Evolutionary conservation across 495 filamentous ascomycete genomes (phyloP).

Genomic region (Neurospora sp.): DNA sequence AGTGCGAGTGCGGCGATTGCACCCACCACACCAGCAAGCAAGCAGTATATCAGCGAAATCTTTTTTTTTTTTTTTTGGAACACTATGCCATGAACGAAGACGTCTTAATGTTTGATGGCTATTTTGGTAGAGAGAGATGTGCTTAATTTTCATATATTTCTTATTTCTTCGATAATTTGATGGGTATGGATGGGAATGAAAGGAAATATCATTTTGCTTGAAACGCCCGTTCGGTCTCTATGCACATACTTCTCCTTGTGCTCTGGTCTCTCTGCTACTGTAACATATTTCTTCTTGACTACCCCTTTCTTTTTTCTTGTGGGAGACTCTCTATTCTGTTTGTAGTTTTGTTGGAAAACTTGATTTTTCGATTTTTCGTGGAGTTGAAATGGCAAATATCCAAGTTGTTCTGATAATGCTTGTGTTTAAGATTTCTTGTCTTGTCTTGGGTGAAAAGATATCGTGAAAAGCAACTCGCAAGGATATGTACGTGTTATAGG

Average conservation of each 20-base stretch:
- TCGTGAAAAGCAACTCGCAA: neutral
- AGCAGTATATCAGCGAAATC: neutral
- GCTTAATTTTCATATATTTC: neutral
- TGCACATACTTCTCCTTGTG: neutral
- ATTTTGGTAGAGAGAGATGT: neutral
- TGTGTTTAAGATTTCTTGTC: neutral
- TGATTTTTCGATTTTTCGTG: neutral
- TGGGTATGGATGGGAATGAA: neutral
- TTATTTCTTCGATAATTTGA: neutral
- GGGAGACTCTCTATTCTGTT: neutral
- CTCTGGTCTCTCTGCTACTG: neutral
- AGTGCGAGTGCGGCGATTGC: neutral
- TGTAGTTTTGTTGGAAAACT: neutral
- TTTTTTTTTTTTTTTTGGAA: neutral
- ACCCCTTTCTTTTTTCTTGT: neutral
- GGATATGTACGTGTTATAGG: neutral
- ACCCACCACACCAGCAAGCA: neutral
- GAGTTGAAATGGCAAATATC: neutral
- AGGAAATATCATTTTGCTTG: neutral
- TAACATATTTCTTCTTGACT: neutral
- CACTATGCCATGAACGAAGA: neutral
- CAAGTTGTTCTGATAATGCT: neutral
- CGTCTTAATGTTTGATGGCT: neutral
- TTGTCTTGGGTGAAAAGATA: neutral
- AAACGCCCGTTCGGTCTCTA: neutral